Conservation (phyloP, 2,329 filamentous ascomycete species). For the Fusarium phyllophilum region DNA sequence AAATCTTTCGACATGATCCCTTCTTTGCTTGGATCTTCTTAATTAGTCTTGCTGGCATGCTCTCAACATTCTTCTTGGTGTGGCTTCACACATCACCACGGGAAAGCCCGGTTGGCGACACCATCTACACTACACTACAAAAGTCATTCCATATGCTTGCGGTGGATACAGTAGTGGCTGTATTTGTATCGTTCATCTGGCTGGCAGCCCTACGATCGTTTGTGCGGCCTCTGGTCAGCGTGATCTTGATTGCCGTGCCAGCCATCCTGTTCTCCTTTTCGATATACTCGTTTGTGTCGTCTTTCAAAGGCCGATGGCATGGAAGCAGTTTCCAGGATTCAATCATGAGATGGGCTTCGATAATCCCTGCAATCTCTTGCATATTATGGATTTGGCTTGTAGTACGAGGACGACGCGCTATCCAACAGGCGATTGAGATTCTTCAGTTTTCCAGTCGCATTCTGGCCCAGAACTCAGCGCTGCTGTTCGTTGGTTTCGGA, state of each 20-base stretch:
- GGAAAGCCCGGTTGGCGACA: conserved; percentile 84
- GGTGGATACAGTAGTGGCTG: conserved; percentile 89
- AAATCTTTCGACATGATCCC: conserved; percentile 83
- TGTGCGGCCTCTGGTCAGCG: conserved; percentile 81
- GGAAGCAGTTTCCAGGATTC: conserved; percentile 86
- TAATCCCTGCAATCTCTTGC: conserved; percentile 78
- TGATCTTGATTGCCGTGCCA: conserved; percentile 86
- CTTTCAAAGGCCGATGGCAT: conserved; percentile 80
- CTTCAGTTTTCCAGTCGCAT: conserved; percentile 93
- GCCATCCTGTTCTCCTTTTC: conserved; percentile 89
- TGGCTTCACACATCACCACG: conserved; percentile 85
- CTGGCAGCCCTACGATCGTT: conserved; percentile 88
- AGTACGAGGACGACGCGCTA: conserved; percentile 79
- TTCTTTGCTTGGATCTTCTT: conserved; percentile 94
- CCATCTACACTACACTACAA: conserved; percentile 89
- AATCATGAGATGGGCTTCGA: conserved; percentile 86
- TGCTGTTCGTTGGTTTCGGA: conserved; percentile 84
- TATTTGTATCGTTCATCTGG: conserved; percentile 91
- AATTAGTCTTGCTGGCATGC: conserved; percentile 82
- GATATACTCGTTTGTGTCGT: conserved; percentile 89
- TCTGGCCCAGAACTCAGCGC: conserved; percentile 82
- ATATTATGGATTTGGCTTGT: conserved; percentile 86
- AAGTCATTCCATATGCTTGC: conserved; percentile 90
- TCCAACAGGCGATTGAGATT: conserved; percentile 86
- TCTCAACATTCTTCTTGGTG: conserved; percentile 89